phyloP scores from a whole-genome alignment of 306 rosid genomes.

The Vigna angularis region DNA sequence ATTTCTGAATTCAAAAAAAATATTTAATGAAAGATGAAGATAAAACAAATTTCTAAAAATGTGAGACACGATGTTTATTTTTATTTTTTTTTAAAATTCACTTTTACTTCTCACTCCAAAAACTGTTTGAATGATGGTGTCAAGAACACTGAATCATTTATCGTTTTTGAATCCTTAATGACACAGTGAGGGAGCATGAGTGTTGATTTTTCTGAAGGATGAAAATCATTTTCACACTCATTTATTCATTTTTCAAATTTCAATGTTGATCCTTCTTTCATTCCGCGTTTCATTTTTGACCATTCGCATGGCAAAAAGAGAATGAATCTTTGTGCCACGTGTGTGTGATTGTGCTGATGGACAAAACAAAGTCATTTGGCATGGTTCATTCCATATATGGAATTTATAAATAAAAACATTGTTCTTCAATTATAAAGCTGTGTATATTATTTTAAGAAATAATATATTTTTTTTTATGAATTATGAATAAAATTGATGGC shows the following conservation, averaged over 20 bases:
- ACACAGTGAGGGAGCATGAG: no score
- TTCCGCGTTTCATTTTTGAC: slow-evolving; percentile 2
- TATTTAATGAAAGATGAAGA: neutral
- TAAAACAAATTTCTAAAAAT: neutral
- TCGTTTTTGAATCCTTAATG: neutral
- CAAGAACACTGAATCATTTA: neutral
- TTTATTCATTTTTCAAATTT: neutral
- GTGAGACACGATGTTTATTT: neutral
- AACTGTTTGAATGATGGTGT: no score
- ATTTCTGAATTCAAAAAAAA: no score
- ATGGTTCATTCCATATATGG: neutral
- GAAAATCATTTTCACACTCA: slow-evolving; percentile 11
- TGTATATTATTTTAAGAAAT: no score
- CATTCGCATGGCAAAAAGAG: neutral
- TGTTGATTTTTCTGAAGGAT: no score
- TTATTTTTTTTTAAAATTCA: neutral
- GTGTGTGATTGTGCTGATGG: neutral
- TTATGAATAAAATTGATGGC: no score
- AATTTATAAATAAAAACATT: no score
- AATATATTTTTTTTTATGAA: no score
- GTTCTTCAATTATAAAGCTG: no score
- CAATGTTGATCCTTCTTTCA: no score
- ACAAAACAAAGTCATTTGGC: neutral
- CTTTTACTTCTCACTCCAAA: neutral
- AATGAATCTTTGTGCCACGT: neutral